Evolutionary conservation across 2,329 filamentous ascomycete genomes (phyloP).

Genomic region (Neonectria punicea): DNA sequence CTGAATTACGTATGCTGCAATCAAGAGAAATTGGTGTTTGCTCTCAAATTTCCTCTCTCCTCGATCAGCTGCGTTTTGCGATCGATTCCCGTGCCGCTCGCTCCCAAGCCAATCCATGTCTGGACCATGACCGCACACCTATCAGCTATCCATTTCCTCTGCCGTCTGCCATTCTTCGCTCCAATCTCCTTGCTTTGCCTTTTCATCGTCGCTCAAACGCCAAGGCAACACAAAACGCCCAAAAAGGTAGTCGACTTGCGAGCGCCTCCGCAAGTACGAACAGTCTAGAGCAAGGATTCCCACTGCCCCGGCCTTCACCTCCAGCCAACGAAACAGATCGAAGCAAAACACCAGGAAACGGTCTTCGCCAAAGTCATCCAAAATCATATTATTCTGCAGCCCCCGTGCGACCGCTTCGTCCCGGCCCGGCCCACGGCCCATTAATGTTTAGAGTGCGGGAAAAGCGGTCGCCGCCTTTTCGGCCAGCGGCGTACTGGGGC

Average conservation of each 20-base stretch:
- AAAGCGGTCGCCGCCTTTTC: background rate
- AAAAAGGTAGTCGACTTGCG: background rate
- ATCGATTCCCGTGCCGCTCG: background rate
- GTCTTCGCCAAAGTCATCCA: background rate
- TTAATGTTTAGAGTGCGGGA: background rate
- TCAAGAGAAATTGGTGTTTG: background rate
- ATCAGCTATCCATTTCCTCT: background rate
- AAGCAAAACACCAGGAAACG: conserved; percentile 2
- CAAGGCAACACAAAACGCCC: conserved; percentile 7
- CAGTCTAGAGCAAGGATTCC: background rate
- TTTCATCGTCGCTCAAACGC: background rate
- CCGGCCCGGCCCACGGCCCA: background rate
- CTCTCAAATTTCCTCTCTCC: background rate
- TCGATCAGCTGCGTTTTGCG: background rate
- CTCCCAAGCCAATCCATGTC: background rate
- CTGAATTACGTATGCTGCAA: no score
- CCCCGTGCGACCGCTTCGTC: background rate
- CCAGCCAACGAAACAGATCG: background rate
- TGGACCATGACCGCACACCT: background rate
- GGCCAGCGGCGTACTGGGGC: background rate
- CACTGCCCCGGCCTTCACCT: background rate
- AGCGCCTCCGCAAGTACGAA: background rate
- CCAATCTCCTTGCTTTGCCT: background rate
- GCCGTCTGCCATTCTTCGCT: background rate
- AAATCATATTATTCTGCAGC: background rate